Conservation (phyloP, 2,329 filamentous ascomycete genomes). For the Hypoxylon sp. region DNA sequence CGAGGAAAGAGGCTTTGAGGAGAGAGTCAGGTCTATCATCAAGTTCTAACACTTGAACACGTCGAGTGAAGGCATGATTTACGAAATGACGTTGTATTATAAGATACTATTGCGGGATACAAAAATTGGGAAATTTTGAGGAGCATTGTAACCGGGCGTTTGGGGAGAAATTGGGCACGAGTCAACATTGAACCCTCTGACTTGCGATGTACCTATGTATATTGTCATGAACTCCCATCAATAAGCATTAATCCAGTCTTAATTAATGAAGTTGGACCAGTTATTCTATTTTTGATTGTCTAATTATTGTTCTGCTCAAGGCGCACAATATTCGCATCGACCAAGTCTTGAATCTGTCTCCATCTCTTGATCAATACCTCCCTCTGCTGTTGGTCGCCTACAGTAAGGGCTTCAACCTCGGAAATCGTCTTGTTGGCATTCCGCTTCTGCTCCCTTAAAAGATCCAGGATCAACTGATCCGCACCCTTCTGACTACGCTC, state of each 20-base stretch:
- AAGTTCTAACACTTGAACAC: slow-evolving; percentile 22
- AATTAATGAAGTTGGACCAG: neutral
- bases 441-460: slow-evolving; percentile 56
- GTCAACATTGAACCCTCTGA: slow-evolving; percentile 18
- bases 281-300: neutral
- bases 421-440: slow-evolving; percentile 54
- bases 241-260: slow-evolving; percentile 13
- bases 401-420: slow-evolving; percentile 49
- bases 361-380: slow-evolving; percentile 59
- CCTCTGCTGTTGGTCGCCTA: slow-evolving; percentile 56
- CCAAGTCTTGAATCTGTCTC: slow-evolving; percentile 60
- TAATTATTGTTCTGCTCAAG: slow-evolving; percentile 38
- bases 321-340: slow-evolving; percentile 57
- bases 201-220: slow-evolving; percentile 27
- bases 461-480: slow-evolving; percentile 50
- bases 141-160: slow-evolving; percentile 34
- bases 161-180: slow-evolving; percentile 25
- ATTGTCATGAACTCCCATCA: slow-evolving; percentile 30
- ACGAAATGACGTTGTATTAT: slow-evolving; percentile 31
- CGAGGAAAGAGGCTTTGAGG: slow-evolving; percentile 60
- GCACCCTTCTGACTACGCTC: slow-evolving; percentile 60
- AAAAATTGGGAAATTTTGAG: slow-evolving; percentile 16
- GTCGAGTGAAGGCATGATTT: neutral
- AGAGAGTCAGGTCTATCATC: slow-evolving; percentile 54
- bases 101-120: slow-evolving; percentile 18